A percentile compares a stretch with the other conserved stretches of the same genome.
Conservation (phyloP, 257 asterid genomes). For the Echites panduratus region DNA sequence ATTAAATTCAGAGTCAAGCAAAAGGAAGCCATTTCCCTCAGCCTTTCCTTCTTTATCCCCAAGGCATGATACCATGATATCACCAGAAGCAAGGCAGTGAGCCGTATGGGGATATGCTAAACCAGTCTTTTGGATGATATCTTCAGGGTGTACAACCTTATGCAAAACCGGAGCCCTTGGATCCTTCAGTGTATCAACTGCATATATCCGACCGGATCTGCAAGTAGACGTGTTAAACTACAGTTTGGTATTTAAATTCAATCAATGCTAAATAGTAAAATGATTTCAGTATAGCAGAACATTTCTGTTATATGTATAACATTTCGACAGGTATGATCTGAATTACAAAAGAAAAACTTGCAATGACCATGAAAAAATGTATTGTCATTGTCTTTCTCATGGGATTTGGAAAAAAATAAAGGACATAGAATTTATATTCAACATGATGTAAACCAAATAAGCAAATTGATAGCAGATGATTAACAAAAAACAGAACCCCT, state of each 20-base stretch:
- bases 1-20: conserved; percentile 79
- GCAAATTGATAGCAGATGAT: too few species aligned
- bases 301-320: too few species aligned
- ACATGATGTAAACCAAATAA: too few species aligned
- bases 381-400: too few species aligned
- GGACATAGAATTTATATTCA: too few species aligned
- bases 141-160: conserved; percentile 77
- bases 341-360: too few species aligned
- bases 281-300: background rate
- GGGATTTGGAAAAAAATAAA: too few species aligned
- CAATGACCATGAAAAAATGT: too few species aligned
- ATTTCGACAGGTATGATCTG: too few species aligned
- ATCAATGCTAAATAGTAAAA: background rate
- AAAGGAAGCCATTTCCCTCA: conserved; percentile 86
- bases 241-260: background rate
- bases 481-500: too few species aligned
- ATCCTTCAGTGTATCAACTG: conserved; percentile 69
- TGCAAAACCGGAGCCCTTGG: conserved; percentile 76
- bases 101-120: conserved; percentile 94
- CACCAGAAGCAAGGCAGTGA: conserved; percentile 98
- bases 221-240: conserved; percentile 5
- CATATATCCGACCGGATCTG: conserved; percentile 97
- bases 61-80: conserved; percentile 93
- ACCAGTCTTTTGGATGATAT: conserved; percentile 69
- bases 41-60: conserved; percentile 98